Conservation (phyloP, 1,139 yeast genomes). For the Tardiomyces digboiensis region DNA sequence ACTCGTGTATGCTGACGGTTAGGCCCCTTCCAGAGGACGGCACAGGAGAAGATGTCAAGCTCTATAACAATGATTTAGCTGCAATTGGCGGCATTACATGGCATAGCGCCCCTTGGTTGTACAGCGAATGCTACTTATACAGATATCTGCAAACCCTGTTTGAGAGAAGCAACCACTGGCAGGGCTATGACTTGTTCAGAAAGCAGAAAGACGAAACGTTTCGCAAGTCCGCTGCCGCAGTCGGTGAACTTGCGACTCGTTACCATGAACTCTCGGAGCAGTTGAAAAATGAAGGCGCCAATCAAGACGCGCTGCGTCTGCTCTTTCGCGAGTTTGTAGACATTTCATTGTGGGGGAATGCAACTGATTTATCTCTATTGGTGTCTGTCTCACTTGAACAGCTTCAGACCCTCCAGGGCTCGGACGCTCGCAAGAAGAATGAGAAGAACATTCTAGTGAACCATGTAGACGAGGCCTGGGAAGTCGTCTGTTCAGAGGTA, state of each 20-base stretch:
- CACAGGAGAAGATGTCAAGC: slow-evolving; percentile 18
- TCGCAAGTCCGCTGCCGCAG: slow-evolving; percentile 65
- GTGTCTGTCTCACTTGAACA: slow-evolving; percentile 66
- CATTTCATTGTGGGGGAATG: slow-evolving; percentile 95
- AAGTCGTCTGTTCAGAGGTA: slow-evolving; percentile 22
- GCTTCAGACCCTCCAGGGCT: slow-evolving; percentile 81
- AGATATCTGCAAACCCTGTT: slow-evolving; percentile 44
- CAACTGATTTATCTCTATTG: slow-evolving; percentile 84
- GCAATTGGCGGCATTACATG: slow-evolving; percentile 42
- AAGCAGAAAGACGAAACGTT: slow-evolving; percentile 65
- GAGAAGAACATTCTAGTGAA: slow-evolving; percentile 77
- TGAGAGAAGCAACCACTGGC: slow-evolving; percentile 41
- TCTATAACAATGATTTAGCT: slow-evolving; percentile 33
- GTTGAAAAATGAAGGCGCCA: slow-evolving; percentile 23
- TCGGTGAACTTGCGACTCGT: slow-evolving; percentile 69
- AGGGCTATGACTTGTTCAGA: slow-evolving; percentile 60
- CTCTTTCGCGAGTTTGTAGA: slow-evolving; percentile 63
- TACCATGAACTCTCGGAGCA: slow-evolving; percentile 42
- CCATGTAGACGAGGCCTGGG: slow-evolving; percentile 67
- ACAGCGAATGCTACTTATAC: slow-evolving; percentile 77
- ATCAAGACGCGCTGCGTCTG: slow-evolving; percentile 37
- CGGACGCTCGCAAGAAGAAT: slow-evolving; percentile 68
- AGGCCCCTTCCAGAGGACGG: slow-evolving; percentile 13
- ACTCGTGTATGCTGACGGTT: slow-evolving; percentile 6
- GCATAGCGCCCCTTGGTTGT: slow-evolving; percentile 91